phyloP scores from a whole-genome alignment of 768 basidiomycete species.

The Boletus bicolor region DNA sequence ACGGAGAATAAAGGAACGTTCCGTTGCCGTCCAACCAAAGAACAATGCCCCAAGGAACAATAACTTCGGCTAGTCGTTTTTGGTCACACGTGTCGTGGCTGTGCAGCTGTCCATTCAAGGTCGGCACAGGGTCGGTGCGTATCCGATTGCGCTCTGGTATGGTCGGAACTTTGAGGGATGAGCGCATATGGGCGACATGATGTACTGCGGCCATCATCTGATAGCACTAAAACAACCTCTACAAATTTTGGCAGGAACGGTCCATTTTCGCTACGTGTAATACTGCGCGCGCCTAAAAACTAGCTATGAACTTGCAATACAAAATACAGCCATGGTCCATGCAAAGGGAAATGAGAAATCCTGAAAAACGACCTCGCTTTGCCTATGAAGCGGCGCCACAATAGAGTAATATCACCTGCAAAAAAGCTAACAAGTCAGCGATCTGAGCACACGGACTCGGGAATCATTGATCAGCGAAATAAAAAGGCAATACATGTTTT shows the following conservation, averaged over 20 bases:
- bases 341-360: background rate
- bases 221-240: background rate
- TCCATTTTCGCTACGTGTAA: slow-evolving; percentile 7
- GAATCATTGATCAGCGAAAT: slow-evolving; percentile 27
- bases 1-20: slow-evolving; percentile 23
- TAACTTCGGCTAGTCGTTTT: slow-evolving; percentile 16
- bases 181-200: background rate
- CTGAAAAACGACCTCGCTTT: background rate
- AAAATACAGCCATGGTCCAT: slow-evolving; percentile 17
- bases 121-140: background rate
- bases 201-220: background rate
- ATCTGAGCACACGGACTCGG: background rate
- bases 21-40: slow-evolving; percentile 21
- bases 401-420: slow-evolving; percentile 5
- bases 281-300: background rate
- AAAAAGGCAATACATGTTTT: slow-evolving; percentile 64
- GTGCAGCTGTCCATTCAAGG: background rate
- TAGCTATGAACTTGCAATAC: slow-evolving; percentile 8
- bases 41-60: slow-evolving; percentile 30
- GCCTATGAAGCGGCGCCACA: background rate
- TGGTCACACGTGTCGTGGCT: slow-evolving; percentile 10
- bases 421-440: slow-evolving; percentile 2
- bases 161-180: background rate
- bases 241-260: background rate
- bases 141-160: background rate